phyloP scores from a whole-genome alignment of 768 basidiomycete genomes.

The Xerocomus spinulosus region DNA sequence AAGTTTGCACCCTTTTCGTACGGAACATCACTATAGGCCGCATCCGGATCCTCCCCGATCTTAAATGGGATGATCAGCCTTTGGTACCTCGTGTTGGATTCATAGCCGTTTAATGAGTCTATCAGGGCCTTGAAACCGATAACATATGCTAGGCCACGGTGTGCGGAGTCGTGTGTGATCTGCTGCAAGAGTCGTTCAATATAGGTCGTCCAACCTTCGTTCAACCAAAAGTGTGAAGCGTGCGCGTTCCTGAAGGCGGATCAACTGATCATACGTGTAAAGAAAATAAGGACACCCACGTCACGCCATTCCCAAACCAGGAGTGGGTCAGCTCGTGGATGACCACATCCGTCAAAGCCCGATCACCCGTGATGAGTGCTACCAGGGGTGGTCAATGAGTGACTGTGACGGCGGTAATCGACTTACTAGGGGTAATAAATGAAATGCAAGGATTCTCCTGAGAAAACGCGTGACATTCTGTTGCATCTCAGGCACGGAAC shows the following conservation, averaged over 20 bases:
- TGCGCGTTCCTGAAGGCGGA: constrained; percentile 51
- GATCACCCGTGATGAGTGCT: constrained; percentile 86
- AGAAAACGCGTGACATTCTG: neutral
- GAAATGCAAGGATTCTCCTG: constrained; percentile 89
- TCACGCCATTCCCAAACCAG: constrained; percentile 91
- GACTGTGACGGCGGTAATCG: neutral
- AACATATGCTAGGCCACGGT: constrained; percentile 76
- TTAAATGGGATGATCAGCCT: constrained; percentile 70
- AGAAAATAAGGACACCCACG: constrained; percentile 39
- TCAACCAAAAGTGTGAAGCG: constrained; percentile 83
- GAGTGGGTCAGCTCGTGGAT: constrained; percentile 85
- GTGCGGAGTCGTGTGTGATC: constrained; percentile 63
- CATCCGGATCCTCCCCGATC: constrained; percentile 71
- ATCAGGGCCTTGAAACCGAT: constrained; percentile 68
- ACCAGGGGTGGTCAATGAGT: neutral
- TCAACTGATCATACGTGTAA: neutral
- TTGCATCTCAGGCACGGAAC: neutral
- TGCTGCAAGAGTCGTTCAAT: constrained; percentile 79
- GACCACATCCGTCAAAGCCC: constrained; percentile 81
- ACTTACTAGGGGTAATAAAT: constrained; percentile 81
- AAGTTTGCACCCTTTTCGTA: constrained; percentile 93
- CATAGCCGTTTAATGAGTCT: constrained; percentile 64
- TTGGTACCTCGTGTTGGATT: constrained; percentile 63
- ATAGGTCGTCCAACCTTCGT: constrained; percentile 94
- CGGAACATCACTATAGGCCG: constrained; percentile 69